These are phyloP conservation scores for Hapsidospora chrysogenum DNA, from an alignment of 495 filamentous ascomycete species.

Conservation along the genomic window DNA sequence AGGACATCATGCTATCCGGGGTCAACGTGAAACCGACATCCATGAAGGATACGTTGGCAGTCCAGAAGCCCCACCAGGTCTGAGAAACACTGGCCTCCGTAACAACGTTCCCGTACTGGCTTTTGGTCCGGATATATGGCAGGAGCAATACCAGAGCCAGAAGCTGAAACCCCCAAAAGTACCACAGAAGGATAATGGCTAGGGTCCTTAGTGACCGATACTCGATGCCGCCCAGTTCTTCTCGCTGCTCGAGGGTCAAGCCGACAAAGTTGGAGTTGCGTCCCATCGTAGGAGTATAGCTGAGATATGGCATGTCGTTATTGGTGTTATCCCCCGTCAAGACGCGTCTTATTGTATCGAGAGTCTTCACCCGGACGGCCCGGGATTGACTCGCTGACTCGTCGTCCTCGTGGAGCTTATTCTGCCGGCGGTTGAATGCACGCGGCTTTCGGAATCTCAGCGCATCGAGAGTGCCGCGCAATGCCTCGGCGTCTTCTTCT, in stretches of 20 bases:
- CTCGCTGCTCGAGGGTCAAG: conserved; percentile 64
- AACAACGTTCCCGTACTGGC: conserved; percentile 43
- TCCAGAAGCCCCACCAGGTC: conserved; percentile 82
- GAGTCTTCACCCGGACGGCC: background rate
- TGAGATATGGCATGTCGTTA: conserved; percentile 59
- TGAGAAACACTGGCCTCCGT: conserved; percentile 37
- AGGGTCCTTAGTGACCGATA: conserved; percentile 75
- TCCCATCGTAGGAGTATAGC: conserved; percentile 71
- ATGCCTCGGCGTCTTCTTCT: conserved; percentile 16
- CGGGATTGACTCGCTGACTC: background rate
- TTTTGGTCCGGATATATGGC: conserved; percentile 54
- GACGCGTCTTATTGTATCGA: conserved; percentile 6
- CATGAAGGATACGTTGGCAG: conserved; percentile 62
- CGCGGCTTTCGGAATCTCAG: conserved; percentile 19
- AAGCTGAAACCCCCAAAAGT: conserved; percentile 57
- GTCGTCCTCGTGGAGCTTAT: conserved; percentile 7
- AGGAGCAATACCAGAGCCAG: conserved; percentile 49
- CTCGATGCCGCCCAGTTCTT: conserved; percentile 81
- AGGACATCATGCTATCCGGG: conserved; percentile 73
- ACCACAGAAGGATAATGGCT: conserved; percentile 51
- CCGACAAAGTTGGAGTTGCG: conserved; percentile 78
- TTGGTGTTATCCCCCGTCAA: conserved; percentile 21
- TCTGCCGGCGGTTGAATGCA: conserved; percentile 5
- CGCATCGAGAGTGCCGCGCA: conserved; percentile 12
- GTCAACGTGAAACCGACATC: conserved; percentile 73